Conservation (phyloP, 108 stramenopile genomes). For the Mediolabrus comicus region DNA sequence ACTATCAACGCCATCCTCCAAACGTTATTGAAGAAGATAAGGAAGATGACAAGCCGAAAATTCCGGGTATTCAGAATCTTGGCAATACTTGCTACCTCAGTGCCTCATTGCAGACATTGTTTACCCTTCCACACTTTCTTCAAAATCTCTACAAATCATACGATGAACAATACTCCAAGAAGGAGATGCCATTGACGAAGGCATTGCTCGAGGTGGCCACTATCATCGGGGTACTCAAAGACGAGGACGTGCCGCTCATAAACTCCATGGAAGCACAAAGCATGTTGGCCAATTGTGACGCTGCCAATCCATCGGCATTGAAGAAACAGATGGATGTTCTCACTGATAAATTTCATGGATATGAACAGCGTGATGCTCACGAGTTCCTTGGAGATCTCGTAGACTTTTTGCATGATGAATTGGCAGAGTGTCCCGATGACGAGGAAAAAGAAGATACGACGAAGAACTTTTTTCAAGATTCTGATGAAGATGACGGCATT, state of each 20-base stretch:
- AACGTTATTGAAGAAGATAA: slow-evolving; percentile 5
- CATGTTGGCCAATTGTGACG: slow-evolving; percentile 6
- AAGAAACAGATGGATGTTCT: slow-evolving; percentile 66
- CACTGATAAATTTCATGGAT: slow-evolving; percentile 63
- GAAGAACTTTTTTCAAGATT: too few species aligned
- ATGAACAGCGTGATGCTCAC: slow-evolving; percentile 81
- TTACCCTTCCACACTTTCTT: slow-evolving; percentile 46
- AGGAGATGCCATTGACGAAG: slow-evolving; percentile 38
- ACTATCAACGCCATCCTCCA: neutral
- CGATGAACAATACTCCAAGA: neutral
- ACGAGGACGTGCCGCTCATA: slow-evolving; percentile 14
- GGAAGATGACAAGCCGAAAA: neutral
- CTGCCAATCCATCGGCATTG: slow-evolving; percentile 46
- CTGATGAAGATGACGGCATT: neutral
- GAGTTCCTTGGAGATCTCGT: slow-evolving; percentile 72
- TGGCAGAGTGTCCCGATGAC: slow-evolving; percentile 23
- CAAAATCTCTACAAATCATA: slow-evolving; percentile 30
- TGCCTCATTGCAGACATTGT: slow-evolving; percentile 75
- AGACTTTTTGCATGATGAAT: slow-evolving; percentile 75
- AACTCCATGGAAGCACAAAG: slow-evolving; percentile 8
- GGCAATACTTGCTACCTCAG: slow-evolving; percentile 88
- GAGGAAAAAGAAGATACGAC: neutral
- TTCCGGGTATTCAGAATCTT: slow-evolving; percentile 59
- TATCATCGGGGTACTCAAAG: slow-evolving; percentile 29
- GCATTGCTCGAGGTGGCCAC: slow-evolving; percentile 39